Evolutionary conservation across 164 flowering plant species (phyloP).

Genomic region (Annona squamosa): DNA sequence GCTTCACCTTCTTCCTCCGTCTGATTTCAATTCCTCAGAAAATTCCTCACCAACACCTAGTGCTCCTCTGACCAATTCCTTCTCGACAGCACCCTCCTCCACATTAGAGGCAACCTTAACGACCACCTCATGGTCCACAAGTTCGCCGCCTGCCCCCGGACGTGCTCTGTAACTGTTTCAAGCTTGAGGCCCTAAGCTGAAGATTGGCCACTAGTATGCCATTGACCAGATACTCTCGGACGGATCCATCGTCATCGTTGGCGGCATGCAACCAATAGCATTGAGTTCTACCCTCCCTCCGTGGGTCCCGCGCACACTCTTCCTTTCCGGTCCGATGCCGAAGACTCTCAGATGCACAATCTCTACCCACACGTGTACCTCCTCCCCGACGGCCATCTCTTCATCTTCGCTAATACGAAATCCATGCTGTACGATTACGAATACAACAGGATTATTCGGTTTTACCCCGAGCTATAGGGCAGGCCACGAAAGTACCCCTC

Average conservation of each 20-base stretch:
- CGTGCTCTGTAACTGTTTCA: constrained; percentile 42
- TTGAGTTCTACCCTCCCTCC: constrained; percentile 64
- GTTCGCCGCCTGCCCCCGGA: constrained; percentile 33
- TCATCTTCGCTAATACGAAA: constrained; percentile 70
- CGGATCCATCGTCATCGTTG: constrained; percentile 38
- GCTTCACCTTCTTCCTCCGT: constrained; percentile 75
- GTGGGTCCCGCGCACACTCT: constrained; percentile 26
- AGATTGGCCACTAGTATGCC: constrained; percentile 36
- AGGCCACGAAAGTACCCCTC: constrained; percentile 87
- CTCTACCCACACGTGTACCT: constrained; percentile 82
- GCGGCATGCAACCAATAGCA: constrained; percentile 31
- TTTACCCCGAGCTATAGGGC: constrained; percentile 59
- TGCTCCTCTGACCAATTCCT: constrained; percentile 93
- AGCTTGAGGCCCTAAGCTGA: constrained; percentile 22
- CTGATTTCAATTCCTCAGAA: constrained; percentile 59
- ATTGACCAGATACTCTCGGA: constrained; percentile 46
- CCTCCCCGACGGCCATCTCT: constrained; percentile 70
- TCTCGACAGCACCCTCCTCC: constrained; percentile 77
- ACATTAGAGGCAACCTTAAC: constrained; percentile 77
- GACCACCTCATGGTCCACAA: constrained; percentile 51
- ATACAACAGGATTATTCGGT: constrained; percentile 20
- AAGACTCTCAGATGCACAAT: constrained; percentile 71
- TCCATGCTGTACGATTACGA: constrained; percentile 50
- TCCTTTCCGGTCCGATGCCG: constrained; percentile 50
- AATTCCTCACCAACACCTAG: constrained; percentile 87